Base-by-base conservation (phyloP, 2,329 filamentous ascomycete genomes). In the Diaporthe aspalathi region DNA sequence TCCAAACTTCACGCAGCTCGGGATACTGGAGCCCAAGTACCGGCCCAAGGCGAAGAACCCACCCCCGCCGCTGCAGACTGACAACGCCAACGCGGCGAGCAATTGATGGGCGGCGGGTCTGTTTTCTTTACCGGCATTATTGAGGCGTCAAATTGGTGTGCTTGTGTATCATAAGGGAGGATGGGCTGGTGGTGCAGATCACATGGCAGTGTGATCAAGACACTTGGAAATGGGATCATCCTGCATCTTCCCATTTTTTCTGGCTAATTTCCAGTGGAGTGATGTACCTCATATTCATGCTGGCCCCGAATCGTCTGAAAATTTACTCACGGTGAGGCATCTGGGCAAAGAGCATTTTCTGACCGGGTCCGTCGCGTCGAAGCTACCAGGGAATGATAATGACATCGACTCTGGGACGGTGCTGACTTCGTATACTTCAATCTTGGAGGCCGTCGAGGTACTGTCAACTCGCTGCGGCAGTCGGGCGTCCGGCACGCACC, bases 1-100 rank as follows among this genome's bases (percentile, higher is more conserved):
- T 27, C 7, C 54, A 17, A 50, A 20, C 17, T 29, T 12, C 35
- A 38, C 27, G 49, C 45, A 80, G 79, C 75, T 83, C 62, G 81
- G 81, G 1, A 81, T 84, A 38, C 75, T 83, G 69, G 76, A 81
- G 63, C 81, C 82, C 3, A 83, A 84, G 62, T 78, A 79, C 68
- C 77, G 78, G 63, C 76, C 79, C 35, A 77, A 73, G 40, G 68
- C 76, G 32, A 77, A 79, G 32, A 66, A 71, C 45, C 57, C 66
- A 27, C 68, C 56, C 11, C 47, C 49, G 40, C 38, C 54, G 5
- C 22, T 62, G 38, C 57, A 70, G 24, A 40, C 53, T 49, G 57
- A 67, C n/a, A 66, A 45, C 12, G 52, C 65, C 29, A 67, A 56
- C 49, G 70, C 68, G 62, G 66, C 71, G 27, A 73, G 73, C 49